phyloP scores from a whole-genome alignment of 2,329 filamentous ascomycete genomes.

The Diplodia sapinea region DNA sequence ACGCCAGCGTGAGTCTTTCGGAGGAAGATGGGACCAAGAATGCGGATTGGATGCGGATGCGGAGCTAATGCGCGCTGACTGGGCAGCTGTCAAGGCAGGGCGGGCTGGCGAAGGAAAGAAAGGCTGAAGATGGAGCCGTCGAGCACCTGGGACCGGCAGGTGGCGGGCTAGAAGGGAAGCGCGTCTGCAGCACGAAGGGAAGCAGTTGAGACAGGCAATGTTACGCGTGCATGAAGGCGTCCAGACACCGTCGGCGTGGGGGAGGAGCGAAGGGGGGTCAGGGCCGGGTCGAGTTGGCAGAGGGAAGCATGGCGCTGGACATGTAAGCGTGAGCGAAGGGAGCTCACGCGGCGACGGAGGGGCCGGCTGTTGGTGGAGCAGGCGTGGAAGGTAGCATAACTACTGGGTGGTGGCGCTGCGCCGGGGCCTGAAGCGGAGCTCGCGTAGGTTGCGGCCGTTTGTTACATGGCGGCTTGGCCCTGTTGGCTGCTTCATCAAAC shows the following conservation, averaged over 20 bases:
- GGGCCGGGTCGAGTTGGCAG: background rate
- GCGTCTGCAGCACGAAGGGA: background rate
- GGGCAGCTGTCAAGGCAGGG: conserved; percentile 3
- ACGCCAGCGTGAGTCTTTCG: conserved; percentile 5
- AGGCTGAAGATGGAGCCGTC: background rate
- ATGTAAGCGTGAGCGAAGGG: background rate
- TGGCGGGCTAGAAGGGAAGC: conserved; percentile 11
- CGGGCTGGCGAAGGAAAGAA: conserved; percentile 15
- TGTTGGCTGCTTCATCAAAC: conserved; percentile 1
- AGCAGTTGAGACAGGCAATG: conserved; percentile 22
- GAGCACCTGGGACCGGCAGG: conserved; percentile 19
- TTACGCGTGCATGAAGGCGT: conserved; percentile 13
- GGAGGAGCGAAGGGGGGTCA: conserved; percentile 4
- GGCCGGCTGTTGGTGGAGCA: background rate
- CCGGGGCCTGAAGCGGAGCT: conserved; percentile 4
- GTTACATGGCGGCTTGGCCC: background rate
- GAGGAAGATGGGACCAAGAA: conserved; percentile 34
- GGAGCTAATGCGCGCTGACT: conserved; percentile 27
- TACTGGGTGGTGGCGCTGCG: background rate
- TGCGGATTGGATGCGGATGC: conserved; percentile 23
- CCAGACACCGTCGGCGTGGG: background rate
- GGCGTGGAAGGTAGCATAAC: background rate
- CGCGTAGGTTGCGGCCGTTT: conserved; percentile 1
- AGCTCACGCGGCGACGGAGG: no score
- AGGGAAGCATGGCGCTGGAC: background rate